Evolutionary conservation across 371 early-diverging fungal species (phyloP).

Genomic region (Mortierella sp.): DNA sequence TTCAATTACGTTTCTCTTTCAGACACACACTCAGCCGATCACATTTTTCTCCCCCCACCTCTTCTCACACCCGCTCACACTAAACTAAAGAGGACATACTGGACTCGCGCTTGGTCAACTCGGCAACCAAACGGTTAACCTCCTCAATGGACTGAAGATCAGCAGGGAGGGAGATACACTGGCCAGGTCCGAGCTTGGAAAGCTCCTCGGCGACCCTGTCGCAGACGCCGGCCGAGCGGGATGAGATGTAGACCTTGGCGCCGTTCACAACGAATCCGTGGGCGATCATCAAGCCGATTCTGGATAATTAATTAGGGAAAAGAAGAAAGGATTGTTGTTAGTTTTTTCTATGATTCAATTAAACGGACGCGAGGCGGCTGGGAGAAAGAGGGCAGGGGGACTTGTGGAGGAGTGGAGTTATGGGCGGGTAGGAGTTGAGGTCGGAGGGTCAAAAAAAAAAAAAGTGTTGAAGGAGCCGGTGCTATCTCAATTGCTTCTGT

Average conservation of each 20-base stretch:
- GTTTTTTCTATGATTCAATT: neutral
- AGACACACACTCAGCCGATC: neutral
- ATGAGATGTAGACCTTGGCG: slow-evolving; percentile 82
- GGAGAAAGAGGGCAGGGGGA: neutral
- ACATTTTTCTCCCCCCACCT: neutral
- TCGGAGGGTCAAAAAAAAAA: neutral
- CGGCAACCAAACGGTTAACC: slow-evolving; percentile 69
- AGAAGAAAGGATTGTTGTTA: neutral
- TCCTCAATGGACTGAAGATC: slow-evolving; percentile 81
- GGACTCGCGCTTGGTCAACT: slow-evolving; percentile 71
- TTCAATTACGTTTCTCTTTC: neutral
- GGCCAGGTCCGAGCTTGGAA: slow-evolving; percentile 74
- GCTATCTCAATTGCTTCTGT: neutral
- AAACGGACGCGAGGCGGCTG: neutral
- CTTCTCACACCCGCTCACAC: neutral
- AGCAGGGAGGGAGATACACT: slow-evolving; percentile 81
- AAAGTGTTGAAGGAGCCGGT: too few relatives aligned
- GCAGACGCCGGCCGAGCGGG: slow-evolving; percentile 74
- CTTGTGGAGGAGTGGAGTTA: neutral
- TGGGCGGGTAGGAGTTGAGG: neutral
- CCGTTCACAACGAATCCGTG: slow-evolving; percentile 82
- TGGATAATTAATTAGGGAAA: neutral
- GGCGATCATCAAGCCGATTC: slow-evolving; percentile 81
- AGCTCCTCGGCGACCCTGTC: slow-evolving; percentile 75
- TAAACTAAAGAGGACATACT: slow-evolving; percentile 51